Evolutionary conservation across 208 protist genomes (phyloP), one percentile per base, ranked within the genome.

Genomic region (Acanthamoeba culbertsoni): DNA sequence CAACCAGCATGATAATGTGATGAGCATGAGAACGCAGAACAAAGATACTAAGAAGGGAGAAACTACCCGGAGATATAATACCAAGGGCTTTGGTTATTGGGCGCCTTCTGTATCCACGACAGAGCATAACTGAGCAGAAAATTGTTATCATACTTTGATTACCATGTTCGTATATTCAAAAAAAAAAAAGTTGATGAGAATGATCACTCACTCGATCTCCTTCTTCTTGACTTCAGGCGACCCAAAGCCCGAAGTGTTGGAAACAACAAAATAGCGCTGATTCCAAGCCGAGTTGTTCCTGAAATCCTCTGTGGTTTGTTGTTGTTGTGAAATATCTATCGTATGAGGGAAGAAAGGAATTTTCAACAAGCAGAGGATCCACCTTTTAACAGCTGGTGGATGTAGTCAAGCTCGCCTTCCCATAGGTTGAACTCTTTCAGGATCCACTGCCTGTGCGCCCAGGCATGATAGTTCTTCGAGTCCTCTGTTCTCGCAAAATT

Each of bases 391-490:
- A 98, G 65, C 65, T 89, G 26, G 26, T 95, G 91, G 26, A 95
- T 42, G 86, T 93, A 97, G 18, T 94, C 88, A 8, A 97, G 65
- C 42, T 98, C 95, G 45, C 86, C 65, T 12, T 96, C 91, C 92
- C 92, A 96, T 26, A 93, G 77, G 33, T 68, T 86, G 37, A 95
- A 96, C 59, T 82, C 95, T 26, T 63, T 71, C 4, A 98, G 35
- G 1, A 94, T 42, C 95, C 96, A 98, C 93, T 98, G 96, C 65
- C 98, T 65, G 73, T 98, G 96, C 1, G 94, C 93, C 98, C 98
- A 99, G 28, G 96, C 97, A 82, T 99, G 98, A 93, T 99, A 99
- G 93, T 99, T 98, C 93, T 99, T 99, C 1, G 94, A 71, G 73
- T 98, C 98, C 0, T 97, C 90, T 86, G 48, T 14, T 2, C n/a